These are phyloP conservation scores for Ogataea thermomethanolica DNA, from an alignment of 805 yeast species.

Conservation along the genomic window DNA sequence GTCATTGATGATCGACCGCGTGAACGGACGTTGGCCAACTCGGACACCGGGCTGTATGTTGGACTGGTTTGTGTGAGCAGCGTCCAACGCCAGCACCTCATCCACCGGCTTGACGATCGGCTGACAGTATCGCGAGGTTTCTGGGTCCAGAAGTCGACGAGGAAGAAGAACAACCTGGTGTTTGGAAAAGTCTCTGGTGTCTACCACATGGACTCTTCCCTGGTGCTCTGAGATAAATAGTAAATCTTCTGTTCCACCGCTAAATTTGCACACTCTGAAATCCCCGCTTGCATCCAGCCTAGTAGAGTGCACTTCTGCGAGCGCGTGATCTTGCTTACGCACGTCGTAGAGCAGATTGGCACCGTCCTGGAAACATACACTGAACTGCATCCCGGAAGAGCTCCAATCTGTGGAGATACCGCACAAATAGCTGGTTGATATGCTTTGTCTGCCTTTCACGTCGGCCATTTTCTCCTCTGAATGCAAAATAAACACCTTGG, in stretches of 20 bases:
- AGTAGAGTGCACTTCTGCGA: conserved; percentile 57
- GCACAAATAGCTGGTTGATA: conserved; percentile 58
- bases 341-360: conserved; percentile 72
- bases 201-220: conserved; percentile 82
- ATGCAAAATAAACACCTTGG: conserved; percentile 57
- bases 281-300: conserved; percentile 45
- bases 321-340: conserved; percentile 53
- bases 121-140: conserved; percentile 21
- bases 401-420: conserved; percentile 83
- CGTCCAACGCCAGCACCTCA: conserved; percentile 22
- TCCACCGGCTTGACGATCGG: conserved; percentile 30
- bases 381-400: conserved; percentile 68
- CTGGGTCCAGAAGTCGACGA: conserved; percentile 20
- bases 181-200: conserved; percentile 66
- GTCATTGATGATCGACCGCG: neutral
- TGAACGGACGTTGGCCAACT: neutral
- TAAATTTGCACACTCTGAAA: conserved; percentile 45
- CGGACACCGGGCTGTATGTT: conserved; percentile 2
- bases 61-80: neutral
- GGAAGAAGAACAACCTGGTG: conserved; percentile 78
- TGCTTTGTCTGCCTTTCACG: conserved; percentile 36
- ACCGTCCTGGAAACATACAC: conserved; percentile 87
- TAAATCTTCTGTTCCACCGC: conserved; percentile 69
- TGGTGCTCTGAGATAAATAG: conserved; percentile 78
- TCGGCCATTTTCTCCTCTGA: conserved; percentile 32